Evolutionary conservation across 73 alveolate genomes (phyloP).

Genomic region (Stentor roeselii): DNA sequence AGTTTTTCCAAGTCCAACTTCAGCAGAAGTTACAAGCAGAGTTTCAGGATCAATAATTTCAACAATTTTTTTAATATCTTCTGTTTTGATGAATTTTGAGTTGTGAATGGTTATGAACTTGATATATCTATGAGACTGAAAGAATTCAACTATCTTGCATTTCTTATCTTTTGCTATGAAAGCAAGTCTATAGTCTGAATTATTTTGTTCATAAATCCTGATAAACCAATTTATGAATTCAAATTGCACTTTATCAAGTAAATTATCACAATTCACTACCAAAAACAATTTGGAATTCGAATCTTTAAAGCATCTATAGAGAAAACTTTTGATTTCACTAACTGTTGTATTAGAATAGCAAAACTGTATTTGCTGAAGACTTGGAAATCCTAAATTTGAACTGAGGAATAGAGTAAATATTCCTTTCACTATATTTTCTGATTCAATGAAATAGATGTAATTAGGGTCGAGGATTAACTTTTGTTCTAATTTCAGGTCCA

Average conservation of each 20-base stretch:
- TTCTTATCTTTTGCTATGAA: background rate
- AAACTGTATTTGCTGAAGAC: background rate
- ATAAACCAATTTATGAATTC: background rate
- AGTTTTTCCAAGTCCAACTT: background rate
- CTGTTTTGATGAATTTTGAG: background rate
- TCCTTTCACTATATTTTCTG: background rate
- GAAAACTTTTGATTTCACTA: background rate
- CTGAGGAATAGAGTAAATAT: background rate
- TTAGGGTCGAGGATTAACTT: background rate
- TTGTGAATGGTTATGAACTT: background rate
- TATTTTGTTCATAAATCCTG: background rate
- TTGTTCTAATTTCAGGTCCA: background rate
- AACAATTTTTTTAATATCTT: background rate
- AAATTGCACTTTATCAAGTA: background rate
- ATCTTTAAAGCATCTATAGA: conserved; percentile 20
- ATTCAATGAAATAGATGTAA: too few species aligned
- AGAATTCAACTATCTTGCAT: background rate
- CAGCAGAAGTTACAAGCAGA: background rate
- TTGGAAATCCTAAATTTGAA: background rate
- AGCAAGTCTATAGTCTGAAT: background rate
- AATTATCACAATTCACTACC: background rate
- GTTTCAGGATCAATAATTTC: background rate
- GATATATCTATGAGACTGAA: background rate
- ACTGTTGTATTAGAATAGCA: background rate
- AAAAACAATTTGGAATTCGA: background rate